Percentiles rank a stretch among this genome's conserved stretches.
phyloP scores from a whole-genome alignment of 371 early-diverging fungal genomes.

The Mucor mucedo region DNA sequence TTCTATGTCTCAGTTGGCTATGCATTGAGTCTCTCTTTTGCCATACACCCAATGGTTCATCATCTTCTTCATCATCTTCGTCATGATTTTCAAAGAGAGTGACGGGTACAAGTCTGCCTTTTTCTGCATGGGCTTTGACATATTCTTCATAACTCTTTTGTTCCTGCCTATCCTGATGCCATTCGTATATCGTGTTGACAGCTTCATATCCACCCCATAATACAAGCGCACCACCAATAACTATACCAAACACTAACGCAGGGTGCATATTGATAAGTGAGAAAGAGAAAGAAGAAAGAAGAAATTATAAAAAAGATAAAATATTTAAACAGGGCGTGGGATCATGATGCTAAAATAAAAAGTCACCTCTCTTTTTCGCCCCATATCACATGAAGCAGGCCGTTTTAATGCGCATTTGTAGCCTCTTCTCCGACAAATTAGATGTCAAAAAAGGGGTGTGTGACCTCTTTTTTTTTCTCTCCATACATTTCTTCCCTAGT shows the following conservation, averaged over 20 bases:
- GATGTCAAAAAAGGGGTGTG: background rate
- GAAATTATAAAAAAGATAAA: background rate
- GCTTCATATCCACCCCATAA: slow-evolving; percentile 38
- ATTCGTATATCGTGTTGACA: slow-evolving; percentile 27
- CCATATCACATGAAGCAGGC: no score
- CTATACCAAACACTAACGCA: slow-evolving; percentile 23
- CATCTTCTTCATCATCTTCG: slow-evolving; percentile 25
- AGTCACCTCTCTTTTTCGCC: background rate
- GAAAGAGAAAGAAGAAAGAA: slow-evolving; percentile 9
- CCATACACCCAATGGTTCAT: slow-evolving; percentile 33
- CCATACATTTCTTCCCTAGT: background rate
- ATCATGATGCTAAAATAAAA: background rate
- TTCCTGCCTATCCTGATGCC: slow-evolving; percentile 34
- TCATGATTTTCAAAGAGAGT: slow-evolving; percentile 18
- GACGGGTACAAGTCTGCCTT: slow-evolving; percentile 8
- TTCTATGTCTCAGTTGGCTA: slow-evolving; percentile 6
- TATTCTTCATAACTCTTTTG: slow-evolving; percentile 39
- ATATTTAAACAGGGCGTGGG: slow-evolving; percentile 1
- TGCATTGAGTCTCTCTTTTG: slow-evolving; percentile 8
- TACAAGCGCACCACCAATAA: slow-evolving; percentile 23
- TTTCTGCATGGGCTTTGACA: slow-evolving; percentile 31
- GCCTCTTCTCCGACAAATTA: no score
- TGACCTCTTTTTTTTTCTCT: slow-evolving; percentile 3
- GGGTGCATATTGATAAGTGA: slow-evolving; percentile 34
- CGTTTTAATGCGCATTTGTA: no score